Evolutionary conservation across 257 asterid species (phyloP).

Genomic region (Solanum clarkiae): DNA sequence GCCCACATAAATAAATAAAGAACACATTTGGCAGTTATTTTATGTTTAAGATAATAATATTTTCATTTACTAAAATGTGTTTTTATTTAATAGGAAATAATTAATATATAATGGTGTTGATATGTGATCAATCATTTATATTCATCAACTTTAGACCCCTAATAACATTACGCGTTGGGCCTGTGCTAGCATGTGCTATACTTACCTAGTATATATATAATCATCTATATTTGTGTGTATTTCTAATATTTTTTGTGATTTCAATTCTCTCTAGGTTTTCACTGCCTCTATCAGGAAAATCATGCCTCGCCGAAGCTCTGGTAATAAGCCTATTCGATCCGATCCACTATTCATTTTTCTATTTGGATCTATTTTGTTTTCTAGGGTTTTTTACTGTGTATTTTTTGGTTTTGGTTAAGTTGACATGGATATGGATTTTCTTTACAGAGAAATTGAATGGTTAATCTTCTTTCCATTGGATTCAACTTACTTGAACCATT

Average conservation of each 20-base stretch:
- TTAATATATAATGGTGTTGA: too few species aligned
- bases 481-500: background rate
- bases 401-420: background rate
- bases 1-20: too few species aligned
- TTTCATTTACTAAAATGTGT: too few species aligned
- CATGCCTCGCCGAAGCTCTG: slow-evolving; percentile 17
- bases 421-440: background rate
- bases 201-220: too few species aligned
- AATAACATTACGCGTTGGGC: too few species aligned
- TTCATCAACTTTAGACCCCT: too few species aligned
- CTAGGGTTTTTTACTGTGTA: background rate
- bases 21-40: too few species aligned
- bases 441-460: background rate
- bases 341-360: background rate
- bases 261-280: background rate
- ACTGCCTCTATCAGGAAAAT: background rate
- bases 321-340: background rate
- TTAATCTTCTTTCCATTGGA: background rate
- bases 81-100: too few species aligned
- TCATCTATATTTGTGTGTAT: background rate
- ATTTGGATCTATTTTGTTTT: background rate
- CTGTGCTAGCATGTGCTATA: too few species aligned
- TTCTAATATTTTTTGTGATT: background rate
- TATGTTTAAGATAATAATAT: too few species aligned
- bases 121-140: too few species aligned